These are phyloP conservation scores for Tulasnella sp. DNA, from an alignment of 768 basidiomycete genomes.

Conservation along the genomic window DNA sequence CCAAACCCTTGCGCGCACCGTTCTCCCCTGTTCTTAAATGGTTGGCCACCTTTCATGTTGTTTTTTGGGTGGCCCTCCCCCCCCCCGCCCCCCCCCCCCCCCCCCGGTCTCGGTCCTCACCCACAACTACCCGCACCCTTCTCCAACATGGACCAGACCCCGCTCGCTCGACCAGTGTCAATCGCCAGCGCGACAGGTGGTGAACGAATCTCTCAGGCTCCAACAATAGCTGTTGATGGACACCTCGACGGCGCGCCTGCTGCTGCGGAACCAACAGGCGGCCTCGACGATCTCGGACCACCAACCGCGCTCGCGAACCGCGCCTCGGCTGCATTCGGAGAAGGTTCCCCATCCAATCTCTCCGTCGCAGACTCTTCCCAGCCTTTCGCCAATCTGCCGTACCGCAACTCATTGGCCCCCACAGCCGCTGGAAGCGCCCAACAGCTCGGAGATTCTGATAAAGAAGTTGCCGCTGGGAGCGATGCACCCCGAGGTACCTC, in stretches of 20 bases:
- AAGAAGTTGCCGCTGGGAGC: background rate
- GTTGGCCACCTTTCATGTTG: background rate
- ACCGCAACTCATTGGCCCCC: background rate
- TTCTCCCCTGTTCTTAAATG: background rate
- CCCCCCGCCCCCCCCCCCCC: background rate
- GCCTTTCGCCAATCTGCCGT: background rate
- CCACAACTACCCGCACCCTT: no score
- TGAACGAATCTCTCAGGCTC: background rate
- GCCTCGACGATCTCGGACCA: background rate
- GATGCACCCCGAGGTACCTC: constrained; percentile 4
- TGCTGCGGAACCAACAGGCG: background rate
- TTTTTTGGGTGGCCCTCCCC: background rate
- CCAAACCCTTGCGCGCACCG: background rate
- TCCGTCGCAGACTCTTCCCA: background rate
- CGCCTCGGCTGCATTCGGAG: background rate
- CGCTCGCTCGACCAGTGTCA: background rate
- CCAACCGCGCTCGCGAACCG: background rate
- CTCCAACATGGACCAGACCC: background rate
- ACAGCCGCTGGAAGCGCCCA: background rate
- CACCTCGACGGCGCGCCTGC: background rate
- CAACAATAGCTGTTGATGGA: background rate
- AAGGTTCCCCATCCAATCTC: background rate
- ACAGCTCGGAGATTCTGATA: background rate
- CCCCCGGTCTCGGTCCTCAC: no score
- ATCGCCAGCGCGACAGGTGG: background rate